Evolutionary conservation across 306 rosid species (phyloP).

Genomic region (Clitoria ternatea): DNA sequence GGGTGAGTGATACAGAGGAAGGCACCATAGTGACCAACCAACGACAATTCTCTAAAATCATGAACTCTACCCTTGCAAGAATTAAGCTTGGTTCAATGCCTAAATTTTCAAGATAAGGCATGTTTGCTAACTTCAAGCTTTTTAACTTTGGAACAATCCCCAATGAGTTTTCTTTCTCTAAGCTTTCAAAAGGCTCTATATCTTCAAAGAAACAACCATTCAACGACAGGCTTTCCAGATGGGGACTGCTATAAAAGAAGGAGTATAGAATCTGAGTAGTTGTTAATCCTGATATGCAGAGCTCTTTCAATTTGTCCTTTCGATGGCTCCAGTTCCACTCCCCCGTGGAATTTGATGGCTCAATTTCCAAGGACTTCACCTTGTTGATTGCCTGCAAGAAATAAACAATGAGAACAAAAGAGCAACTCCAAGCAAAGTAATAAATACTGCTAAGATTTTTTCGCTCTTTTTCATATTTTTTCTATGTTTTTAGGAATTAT

Average conservation of each 20-base stretch:
- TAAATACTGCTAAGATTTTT: not conserved
- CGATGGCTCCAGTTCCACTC: not conserved
- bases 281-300: not conserved
- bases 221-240: not conserved
- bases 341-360: not conserved
- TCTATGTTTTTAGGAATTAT: not conserved
- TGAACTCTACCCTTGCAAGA: conserved; percentile 13
- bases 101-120: not conserved
- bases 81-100: not conserved
- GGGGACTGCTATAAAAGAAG: conserved; percentile 19
- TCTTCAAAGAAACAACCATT: not conserved
- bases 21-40: not conserved
- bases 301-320: not conserved
- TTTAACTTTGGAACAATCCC: conserved; percentile 26
- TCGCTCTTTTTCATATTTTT: not conserved
- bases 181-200: not conserved
- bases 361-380: conserved; percentile 13
- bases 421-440: not conserved
- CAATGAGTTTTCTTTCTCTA: not conserved
- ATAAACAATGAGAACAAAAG: not conserved
- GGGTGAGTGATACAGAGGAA: not conserved
- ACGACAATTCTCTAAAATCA: not conserved
- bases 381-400: conserved; percentile 13
- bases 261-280: not conserved
- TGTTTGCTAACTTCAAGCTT: not conserved